These are phyloP conservation scores for Diaporthe sp. DNA, from an alignment of 2,329 filamentous ascomycete species.

Conservation along the genomic window DNA sequence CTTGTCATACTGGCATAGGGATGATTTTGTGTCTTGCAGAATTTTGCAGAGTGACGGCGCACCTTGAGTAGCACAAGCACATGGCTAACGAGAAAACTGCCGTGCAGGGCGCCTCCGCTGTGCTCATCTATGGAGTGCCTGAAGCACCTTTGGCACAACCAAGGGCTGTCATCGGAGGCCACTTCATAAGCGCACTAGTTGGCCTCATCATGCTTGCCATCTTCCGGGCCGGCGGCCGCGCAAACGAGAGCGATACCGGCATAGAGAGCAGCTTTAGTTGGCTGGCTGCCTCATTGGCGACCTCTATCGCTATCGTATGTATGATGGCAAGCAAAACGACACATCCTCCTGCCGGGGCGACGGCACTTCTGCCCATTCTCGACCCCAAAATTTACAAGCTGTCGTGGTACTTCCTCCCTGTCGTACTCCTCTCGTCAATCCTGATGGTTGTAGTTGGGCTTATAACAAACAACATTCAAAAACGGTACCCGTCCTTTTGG, in stretches of 20 bases:
- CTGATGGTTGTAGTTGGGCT: not conserved
- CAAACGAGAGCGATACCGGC: not conserved
- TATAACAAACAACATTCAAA: not conserved
- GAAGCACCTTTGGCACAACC: not conserved
- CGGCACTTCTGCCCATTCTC: not conserved
- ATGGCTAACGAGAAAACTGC: not conserved
- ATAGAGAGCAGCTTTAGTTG: not conserved
- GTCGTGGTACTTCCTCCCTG: not conserved
- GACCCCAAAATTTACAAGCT: not conserved
- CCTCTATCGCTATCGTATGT: not conserved
- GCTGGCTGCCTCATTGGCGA: not conserved
- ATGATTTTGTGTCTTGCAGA: not conserved
- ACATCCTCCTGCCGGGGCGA: not conserved
- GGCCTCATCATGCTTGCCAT: not conserved
- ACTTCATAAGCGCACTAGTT: not conserved
- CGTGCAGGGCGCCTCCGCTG: not conserved
- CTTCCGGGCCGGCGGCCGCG: not conserved
- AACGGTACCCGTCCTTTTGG: not conserved
- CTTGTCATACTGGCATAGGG: not conserved
- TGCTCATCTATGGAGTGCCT: constrained; percentile 1
- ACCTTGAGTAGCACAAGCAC: too few species aligned
- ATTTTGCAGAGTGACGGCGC: too few species aligned
- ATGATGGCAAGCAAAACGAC: constrained; percentile 2
- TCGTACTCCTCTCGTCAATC: not conserved
- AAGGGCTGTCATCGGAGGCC: not conserved